Conservation (phyloP, 73 alveolate genomes). For the Tetrahymena malaccensis region DNA sequence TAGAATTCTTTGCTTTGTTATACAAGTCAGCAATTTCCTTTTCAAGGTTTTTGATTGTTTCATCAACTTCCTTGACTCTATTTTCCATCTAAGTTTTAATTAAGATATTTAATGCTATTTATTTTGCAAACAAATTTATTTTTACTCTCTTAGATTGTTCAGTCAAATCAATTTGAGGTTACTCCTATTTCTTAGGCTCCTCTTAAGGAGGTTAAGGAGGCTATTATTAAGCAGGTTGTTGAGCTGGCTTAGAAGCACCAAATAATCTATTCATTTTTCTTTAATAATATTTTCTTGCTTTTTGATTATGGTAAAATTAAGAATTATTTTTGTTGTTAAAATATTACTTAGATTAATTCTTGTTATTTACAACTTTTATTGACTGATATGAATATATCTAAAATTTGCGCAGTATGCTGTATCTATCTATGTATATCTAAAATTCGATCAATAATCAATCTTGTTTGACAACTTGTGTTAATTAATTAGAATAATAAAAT, state of each 20-base stretch:
- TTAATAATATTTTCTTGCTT: neutral
- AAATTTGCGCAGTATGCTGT: too few species aligned
- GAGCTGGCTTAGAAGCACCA: slow-evolving; percentile 13
- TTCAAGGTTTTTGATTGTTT: slow-evolving; percentile 12
- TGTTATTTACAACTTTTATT: neutral
- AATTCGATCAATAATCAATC: neutral
- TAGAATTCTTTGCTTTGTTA: slow-evolving; percentile 2
- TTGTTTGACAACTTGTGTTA: too few species aligned
- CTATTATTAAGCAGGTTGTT: neutral
- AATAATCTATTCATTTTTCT: slow-evolving; percentile 2
- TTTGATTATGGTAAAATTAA: neutral
- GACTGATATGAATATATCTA: neutral
- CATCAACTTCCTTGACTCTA: slow-evolving; percentile 34
- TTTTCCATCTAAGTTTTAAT: slow-evolving; percentile 5
- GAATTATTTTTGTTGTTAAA: neutral
- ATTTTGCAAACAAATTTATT: neutral
- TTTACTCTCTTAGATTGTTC: slow-evolving; percentile 39
- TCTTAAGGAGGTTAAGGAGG: slow-evolving; percentile 17
- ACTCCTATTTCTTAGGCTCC: slow-evolving; percentile 7
- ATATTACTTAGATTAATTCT: neutral
- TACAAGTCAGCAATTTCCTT: slow-evolving; percentile 16
- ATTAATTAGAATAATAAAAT: neutral
- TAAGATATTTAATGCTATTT: neutral
- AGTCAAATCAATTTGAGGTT: slow-evolving; percentile 9
- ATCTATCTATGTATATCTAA: neutral